Evolutionary conservation across 2,329 filamentous ascomycete species (phyloP).

Genomic region (Conoideocrella luteorostrata): DNA sequence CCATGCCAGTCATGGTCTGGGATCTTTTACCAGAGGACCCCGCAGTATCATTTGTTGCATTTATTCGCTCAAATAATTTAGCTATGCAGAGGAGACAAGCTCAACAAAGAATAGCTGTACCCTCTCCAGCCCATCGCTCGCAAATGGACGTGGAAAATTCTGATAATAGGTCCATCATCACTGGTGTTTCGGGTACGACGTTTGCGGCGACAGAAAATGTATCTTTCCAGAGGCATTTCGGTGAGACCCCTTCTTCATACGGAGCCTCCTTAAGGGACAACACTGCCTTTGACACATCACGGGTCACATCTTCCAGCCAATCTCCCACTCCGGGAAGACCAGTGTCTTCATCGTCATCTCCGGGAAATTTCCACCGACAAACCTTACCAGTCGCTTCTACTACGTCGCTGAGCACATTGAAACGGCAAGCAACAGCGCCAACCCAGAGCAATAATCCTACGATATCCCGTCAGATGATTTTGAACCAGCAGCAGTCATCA

Average conservation of each 20-base stretch:
- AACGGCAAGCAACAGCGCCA: conserved; percentile 16
- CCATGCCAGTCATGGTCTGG: conserved; percentile 54
- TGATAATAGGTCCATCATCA: conserved; percentile 17
- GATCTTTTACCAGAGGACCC: conserved; percentile 51
- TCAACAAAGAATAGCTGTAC: conserved; percentile 2
- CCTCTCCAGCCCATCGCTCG: conserved; percentile 7
- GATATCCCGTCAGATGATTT: conserved; percentile 34
- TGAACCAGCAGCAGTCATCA: conserved; percentile 38
- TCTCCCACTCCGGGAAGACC: conserved; percentile 15
- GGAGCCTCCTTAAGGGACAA: neutral
- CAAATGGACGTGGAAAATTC: conserved; percentile 16
- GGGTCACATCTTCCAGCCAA: conserved; percentile 11
- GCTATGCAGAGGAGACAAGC: conserved; percentile 25
- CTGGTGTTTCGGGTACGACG: conserved; percentile 27
- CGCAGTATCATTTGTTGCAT: conserved; percentile 52
- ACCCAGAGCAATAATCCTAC: conserved; percentile 15
- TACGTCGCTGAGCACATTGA: conserved; percentile 17
- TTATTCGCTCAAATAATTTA: conserved; percentile 53
- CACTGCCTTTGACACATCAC: neutral
- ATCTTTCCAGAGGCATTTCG: conserved; percentile 8
- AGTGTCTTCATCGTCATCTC: conserved; percentile 15
- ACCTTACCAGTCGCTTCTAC: conserved; percentile 17
- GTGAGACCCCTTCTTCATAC: neutral
- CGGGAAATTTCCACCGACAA: conserved; percentile 13
- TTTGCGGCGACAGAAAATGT: conserved; percentile 23